These are phyloP conservation scores for Lumnitzera racemosa DNA, from an alignment of 345 rosid genomes.

Conservation along the genomic window DNA sequence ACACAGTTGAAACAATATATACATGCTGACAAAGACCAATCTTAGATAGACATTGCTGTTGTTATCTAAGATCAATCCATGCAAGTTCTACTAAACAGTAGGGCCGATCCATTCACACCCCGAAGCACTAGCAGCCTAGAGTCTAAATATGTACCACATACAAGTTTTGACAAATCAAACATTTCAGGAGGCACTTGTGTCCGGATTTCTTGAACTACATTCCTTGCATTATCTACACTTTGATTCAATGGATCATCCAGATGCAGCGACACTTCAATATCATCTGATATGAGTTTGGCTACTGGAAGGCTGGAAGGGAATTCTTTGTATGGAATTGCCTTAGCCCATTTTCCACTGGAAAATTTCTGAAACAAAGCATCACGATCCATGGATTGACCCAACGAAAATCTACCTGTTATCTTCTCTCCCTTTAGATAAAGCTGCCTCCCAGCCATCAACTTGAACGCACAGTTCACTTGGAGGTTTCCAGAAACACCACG, in stretches of 20 bases:
- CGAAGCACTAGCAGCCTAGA: slow-evolving; percentile 69
- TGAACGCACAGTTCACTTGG: slow-evolving; percentile 48
- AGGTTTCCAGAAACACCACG: slow-evolving; percentile 47
- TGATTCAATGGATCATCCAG: slow-evolving; percentile 29
- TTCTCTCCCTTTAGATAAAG: slow-evolving; percentile 71
- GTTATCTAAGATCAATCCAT: slow-evolving; percentile 14
- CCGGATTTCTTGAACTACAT: slow-evolving; percentile 60
- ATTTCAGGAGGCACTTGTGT: slow-evolving; percentile 74
- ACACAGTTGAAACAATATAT: too few species aligned
- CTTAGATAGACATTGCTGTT: background rate
- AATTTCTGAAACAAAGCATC: slow-evolving; percentile 47
- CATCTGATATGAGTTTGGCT: slow-evolving; percentile 54
- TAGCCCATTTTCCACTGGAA: slow-evolving; percentile 60
- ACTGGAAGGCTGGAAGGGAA: slow-evolving; percentile 83
- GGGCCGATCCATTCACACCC: slow-evolving; percentile 78
- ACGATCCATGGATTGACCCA: slow-evolving; percentile 32
- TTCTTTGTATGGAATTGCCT: slow-evolving; percentile 68
- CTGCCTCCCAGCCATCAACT: slow-evolving; percentile 50
- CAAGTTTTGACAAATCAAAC: slow-evolving; percentile 73
- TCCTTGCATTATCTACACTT: slow-evolving; percentile 35
- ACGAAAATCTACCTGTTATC: slow-evolving; percentile 33
- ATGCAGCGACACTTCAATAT: slow-evolving; percentile 45
- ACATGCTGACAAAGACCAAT: too few species aligned
- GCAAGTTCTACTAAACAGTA: slow-evolving; percentile 56
- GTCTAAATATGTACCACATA: slow-evolving; percentile 78